A percentile compares a stretch with the other conserved stretches of the same genome.
Conservation (phyloP, 1,284 basidiomycete species). For the Ganoderma leucocontextum region DNA sequence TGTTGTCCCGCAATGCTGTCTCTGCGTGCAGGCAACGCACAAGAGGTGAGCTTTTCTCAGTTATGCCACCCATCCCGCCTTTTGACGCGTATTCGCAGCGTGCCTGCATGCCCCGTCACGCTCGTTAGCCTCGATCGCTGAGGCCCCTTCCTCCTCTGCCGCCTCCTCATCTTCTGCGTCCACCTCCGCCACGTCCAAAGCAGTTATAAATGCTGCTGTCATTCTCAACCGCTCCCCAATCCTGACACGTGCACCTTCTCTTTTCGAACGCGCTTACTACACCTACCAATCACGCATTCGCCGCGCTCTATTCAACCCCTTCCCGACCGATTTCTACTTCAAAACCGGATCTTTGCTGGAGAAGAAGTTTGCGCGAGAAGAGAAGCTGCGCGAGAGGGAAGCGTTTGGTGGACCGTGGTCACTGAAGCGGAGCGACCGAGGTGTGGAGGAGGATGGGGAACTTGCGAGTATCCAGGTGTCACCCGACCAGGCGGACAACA, state of each 20-base stretch:
- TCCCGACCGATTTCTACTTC: slow-evolving; percentile 94
- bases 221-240: slow-evolving; percentile 88
- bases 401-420: slow-evolving; percentile 64
- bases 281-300: slow-evolving; percentile 86
- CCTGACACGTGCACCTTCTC: slow-evolving; percentile 78
- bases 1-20: slow-evolving; percentile 48
- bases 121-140: slow-evolving; percentile 42
- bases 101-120: slow-evolving; percentile 36
- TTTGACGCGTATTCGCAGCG: slow-evolving; percentile 23
- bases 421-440: slow-evolving; percentile 28
- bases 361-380: slow-evolving; percentile 80
- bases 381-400: slow-evolving; percentile 71
- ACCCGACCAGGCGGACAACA: slow-evolving; percentile 51
- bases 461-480: slow-evolving; percentile 50
- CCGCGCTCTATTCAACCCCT: slow-evolving; percentile 88
- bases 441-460: slow-evolving; percentile 48
- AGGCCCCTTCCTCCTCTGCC: slow-evolving; percentile 31
- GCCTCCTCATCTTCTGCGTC: slow-evolving; percentile 26
- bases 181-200: slow-evolving; percentile 31
- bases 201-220: slow-evolving; percentile 58
- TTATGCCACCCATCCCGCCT: neutral
- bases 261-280: slow-evolving; percentile 88
- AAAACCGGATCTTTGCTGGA: slow-evolving; percentile 91
- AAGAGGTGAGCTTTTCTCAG: slow-evolving; percentile 37
- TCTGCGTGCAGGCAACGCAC: slow-evolving; percentile 44